These are phyloP conservation scores for Phytophthora fragariaefolia DNA, from an alignment of 352 stramenopile species.

Conservation along the genomic window DNA sequence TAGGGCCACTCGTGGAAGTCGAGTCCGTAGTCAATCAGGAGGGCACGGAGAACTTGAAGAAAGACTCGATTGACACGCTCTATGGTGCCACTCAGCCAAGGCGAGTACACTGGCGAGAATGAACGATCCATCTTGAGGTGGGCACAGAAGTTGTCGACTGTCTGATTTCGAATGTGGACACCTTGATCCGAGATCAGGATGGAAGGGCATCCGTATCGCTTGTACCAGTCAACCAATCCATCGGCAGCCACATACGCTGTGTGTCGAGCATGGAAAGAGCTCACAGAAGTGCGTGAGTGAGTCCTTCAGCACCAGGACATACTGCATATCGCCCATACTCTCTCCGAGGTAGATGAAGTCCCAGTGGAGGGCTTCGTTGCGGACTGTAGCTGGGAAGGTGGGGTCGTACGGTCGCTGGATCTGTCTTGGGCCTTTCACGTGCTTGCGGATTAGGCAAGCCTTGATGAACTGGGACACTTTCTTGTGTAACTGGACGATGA, in stretches of 20 bases:
- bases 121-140: conserved; percentile 4
- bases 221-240: not conserved
- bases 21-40: conserved; percentile 9
- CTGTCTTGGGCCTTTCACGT: not conserved
- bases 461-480: not conserved
- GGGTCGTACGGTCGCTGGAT: not conserved
- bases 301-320: not conserved
- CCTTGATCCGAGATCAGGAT: not conserved
- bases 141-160: not conserved
- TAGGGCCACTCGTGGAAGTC: not conserved
- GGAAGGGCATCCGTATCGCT: not conserved
- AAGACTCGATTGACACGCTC: conserved; percentile 15
- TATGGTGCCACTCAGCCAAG: not conserved
- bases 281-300: not conserved
- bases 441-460: not conserved
- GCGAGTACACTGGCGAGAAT: conserved; percentile 8
- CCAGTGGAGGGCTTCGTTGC: not conserved
- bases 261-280: not conserved
- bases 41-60: conserved; percentile 5
- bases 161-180: not conserved
- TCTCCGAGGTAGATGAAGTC: not conserved
- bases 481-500: not conserved
- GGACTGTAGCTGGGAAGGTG: not conserved
- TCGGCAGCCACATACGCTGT: not conserved
- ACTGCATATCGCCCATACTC: not conserved